Evolutionary conservation across 2,329 filamentous ascomycete species (phyloP), one percentile per base, ranked within the genome.

Genomic region (Diaporthe sp.): DNA sequence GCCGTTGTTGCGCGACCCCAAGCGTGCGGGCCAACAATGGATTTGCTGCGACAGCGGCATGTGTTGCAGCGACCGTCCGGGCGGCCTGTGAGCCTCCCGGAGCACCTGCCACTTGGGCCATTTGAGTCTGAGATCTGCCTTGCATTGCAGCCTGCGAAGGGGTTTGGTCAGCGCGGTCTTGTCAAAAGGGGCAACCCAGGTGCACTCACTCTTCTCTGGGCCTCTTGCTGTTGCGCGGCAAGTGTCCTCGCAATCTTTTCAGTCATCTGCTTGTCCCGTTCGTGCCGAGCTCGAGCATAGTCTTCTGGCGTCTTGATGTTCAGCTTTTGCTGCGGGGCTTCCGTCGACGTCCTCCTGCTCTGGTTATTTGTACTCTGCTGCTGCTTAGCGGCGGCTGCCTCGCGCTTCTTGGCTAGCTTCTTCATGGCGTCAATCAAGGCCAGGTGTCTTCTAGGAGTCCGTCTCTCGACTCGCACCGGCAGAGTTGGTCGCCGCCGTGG

Each of bases 381-480:
- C 82, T 97, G 94, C 86, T 98, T 98, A 82, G 97, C 95, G 39
- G 92, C 87, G 37, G 91, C 90, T 15, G 94, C 94, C 85, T 99
- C 97, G 37, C 96, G 92, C 85, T 98, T 98, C 88, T 98, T 97
- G 0, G 96, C 96, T 65, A 98, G 84, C 83, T 98, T 99, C 57
- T 96, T 92, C 95, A 98, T 98, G 4, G 94, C 94, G 84, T 98
- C 96, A 79, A 99, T 93, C 80, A 98, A 89, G 61, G 94, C 94
- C 75, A 98, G 87, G 81, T 98, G 95, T 81, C 95, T 95, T 77
- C 95, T 94, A 78, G 95, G 95, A 78, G 95, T 92, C 74, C 96
- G 92, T 77, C 96, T 92, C 81, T 98, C 96, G 8, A 99, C 96
- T 71, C 95, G 90, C 44, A 97, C 86, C 4, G 96, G 96, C 0